A percentile compares a stretch with the other conserved stretches of the same genome.
Conservation (phyloP, 331 rosid species). For the Stylosanthes scabra region DNA sequence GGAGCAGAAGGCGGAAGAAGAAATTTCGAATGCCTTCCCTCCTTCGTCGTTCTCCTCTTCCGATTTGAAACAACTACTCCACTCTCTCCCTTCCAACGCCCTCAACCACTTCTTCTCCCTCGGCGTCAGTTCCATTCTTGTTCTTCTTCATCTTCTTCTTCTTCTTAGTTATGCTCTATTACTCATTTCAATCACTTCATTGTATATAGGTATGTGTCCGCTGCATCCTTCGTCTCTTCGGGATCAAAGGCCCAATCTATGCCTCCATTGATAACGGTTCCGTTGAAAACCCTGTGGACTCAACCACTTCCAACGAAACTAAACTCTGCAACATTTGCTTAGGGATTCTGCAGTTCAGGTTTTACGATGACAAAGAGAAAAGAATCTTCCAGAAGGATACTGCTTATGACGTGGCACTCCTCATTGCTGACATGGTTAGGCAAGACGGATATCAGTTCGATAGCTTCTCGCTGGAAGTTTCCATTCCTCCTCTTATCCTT, state of each 20-base stretch:
- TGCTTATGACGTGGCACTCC: slow-evolving; percentile 53
- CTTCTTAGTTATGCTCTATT: background rate
- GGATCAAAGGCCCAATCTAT: slow-evolving; percentile 50
- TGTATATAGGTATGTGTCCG: slow-evolving; percentile 63
- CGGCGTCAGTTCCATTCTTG: slow-evolving; percentile 44
- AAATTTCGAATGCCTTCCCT: background rate
- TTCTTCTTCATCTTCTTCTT: background rate
- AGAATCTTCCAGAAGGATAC: slow-evolving; percentile 39
- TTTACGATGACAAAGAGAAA: slow-evolving; percentile 35
- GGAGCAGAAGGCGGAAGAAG: background rate
- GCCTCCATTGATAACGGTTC: slow-evolving; percentile 39
- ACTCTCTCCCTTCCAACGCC: slow-evolving; percentile 54
- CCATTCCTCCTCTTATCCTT: slow-evolving; percentile 59
- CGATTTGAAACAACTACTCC: slow-evolving; percentile 33
- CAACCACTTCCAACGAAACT: slow-evolving; percentile 24
- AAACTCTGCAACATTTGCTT: slow-evolving; percentile 68
- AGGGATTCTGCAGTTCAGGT: slow-evolving; percentile 83
- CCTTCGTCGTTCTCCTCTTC: background rate
- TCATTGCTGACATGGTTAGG: slow-evolving; percentile 60
- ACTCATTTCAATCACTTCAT: background rate
- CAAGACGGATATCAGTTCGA: slow-evolving; percentile 59
- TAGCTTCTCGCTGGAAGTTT: slow-evolving; percentile 77
- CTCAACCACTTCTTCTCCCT: slow-evolving; percentile 52
- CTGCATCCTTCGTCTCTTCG: slow-evolving; percentile 77
- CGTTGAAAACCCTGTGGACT: slow-evolving; percentile 14